These are phyloP conservation scores for Phytophthora ohioensis DNA, from an alignment of 352 stramenopile genomes.

Conservation along the genomic window DNA sequence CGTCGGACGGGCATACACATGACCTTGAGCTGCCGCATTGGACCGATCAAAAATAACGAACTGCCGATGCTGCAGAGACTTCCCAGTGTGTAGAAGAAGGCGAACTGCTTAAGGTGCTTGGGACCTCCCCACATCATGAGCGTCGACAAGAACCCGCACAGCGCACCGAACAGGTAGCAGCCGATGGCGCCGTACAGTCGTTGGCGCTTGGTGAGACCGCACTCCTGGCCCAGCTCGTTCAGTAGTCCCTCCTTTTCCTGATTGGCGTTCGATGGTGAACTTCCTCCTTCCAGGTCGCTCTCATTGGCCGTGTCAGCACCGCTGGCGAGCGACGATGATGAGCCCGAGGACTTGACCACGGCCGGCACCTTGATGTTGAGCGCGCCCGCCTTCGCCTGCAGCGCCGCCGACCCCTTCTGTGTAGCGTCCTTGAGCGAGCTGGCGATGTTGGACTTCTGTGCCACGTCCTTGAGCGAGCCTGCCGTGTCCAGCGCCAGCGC, in stretches of 20 bases:
- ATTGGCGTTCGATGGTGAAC: slow-evolving; percentile 43
- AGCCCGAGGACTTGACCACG: slow-evolving; percentile 38
- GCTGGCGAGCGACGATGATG: slow-evolving; percentile 29
- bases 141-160: slow-evolving; percentile 83
- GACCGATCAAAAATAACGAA: slow-evolving; percentile 83
- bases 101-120: slow-evolving; percentile 86
- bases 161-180: slow-evolving; percentile 75
- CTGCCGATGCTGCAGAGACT: slow-evolving; percentile 82
- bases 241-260: slow-evolving; percentile 81
- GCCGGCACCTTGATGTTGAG: slow-evolving; percentile 62
- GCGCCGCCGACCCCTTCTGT: slow-evolving; percentile 56
- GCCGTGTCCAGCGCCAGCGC: slow-evolving; percentile 64
- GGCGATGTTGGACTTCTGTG: slow-evolving; percentile 37
- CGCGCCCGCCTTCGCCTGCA: slow-evolving; percentile 66
- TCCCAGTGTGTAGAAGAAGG: slow-evolving; percentile 89
- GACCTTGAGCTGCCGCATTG: slow-evolving; percentile 74
- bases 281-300: slow-evolving; percentile 51
- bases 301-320: slow-evolving; percentile 37
- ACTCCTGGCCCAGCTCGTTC: slow-evolving; percentile 73
- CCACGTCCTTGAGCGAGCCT: slow-evolving; percentile 56
- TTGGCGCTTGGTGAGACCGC: slow-evolving; percentile 83
- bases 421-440: slow-evolving; percentile 54
- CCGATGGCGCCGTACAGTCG: slow-evolving; percentile 75
- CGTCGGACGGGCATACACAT: slow-evolving; percentile 88
- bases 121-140: slow-evolving; percentile 85